Base-by-base conservation (phyloP, 225 moss, liverwort and hornwort genomes). In the Pseudisothecium myosuroides region DNA sequence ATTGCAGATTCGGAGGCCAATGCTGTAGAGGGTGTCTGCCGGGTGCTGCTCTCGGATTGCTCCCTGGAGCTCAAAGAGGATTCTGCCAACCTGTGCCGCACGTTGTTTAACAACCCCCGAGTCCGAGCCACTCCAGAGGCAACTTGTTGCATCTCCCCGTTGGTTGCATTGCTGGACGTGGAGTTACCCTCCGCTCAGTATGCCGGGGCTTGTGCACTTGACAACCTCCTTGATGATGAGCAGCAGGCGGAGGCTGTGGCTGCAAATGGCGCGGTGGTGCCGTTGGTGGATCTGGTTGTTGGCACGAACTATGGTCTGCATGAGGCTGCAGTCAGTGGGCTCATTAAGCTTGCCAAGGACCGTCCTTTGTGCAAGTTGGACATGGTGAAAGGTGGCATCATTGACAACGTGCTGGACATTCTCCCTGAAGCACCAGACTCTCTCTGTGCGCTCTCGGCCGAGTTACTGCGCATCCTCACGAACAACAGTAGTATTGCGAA, bases 241-340 rank as follows among this genome's bases (percentile, higher is more conserved):
- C 96, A 96, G 80, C 99, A 99, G 89, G 99, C 99, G 12, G 99
- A 99, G 94, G 99, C 97, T 39, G 97, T 99, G 56, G 99, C 97
- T 86, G 99, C 96, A 14, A 97, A 99, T 91, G 99, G 99, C 52
- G 99, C 99, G 28, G 99, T 99, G 83, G 97, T 96, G 89, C 99
- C 97, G 80, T 87, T 99, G 34, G 99, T 99, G 43, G 94, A 95
- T 83, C 93, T 99, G 58, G 94, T 99, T 41, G 91, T 92, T n/a
- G 99, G 99, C 26, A 92, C 92, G 16, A 96, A 97, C 65, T 96
- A 89, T 76, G 62, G 90, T 34, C 95, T 97, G 81, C 99, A 99
- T 67, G 97, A 99, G 86, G 97, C 96, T 59, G 95, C 99, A 59
- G 97, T 97, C 22, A 99, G 97, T 91, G 96, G 97, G 31, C 96